A percentile compares a stretch with the other conserved stretches of the same genome.
These are phyloP conservation scores for Podospora conica DNA, from an alignment of 495 filamentous ascomycete species.

Conservation along the genomic window DNA sequence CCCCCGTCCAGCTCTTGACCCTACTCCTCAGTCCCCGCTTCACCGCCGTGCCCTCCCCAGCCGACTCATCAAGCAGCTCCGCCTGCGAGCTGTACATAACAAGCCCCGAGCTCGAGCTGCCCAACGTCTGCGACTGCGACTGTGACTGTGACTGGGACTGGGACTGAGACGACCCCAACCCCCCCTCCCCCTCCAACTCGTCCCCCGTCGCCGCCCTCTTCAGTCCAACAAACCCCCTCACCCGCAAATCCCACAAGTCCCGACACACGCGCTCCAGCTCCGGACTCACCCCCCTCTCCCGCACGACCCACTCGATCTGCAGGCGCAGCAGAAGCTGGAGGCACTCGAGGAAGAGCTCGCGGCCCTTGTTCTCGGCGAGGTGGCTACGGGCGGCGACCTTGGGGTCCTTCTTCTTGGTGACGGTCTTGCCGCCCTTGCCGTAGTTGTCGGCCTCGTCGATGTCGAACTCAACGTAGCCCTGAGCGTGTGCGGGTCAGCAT, in stretches of 20 bases:
- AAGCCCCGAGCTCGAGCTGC: conserved; percentile 11
- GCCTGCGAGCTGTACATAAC: conserved; percentile 37
- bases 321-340: conserved; percentile 65
- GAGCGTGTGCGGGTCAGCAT: neutral
- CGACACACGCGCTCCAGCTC: conserved; percentile 47
- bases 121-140: neutral
- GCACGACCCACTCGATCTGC: conserved; percentile 40
- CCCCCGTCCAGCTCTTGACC: conserved; percentile 19
- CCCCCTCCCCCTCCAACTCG: conserved; percentile 6
- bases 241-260: conserved; percentile 46
- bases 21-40: conserved; percentile 5
- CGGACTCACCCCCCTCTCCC: conserved; percentile 30
- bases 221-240: conserved; percentile 34
- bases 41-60: conserved; percentile 1
- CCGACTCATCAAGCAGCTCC: conserved; percentile 3
- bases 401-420: conserved; percentile 40
- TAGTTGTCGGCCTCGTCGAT: conserved; percentile 69
- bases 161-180: neutral
- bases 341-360: conserved; percentile 72
- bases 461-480: conserved; percentile 52
- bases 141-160: neutral
- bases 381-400: conserved; percentile 53
- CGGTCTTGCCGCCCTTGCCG: conserved; percentile 51
- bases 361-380: conserved; percentile 56
- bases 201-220: conserved; percentile 11